Percentiles rank a stretch among this genome's conserved stretches.
Evolutionary conservation across 108 stramenopile genomes (phyloP).

Genomic region (Skeletonema costatum): DNA sequence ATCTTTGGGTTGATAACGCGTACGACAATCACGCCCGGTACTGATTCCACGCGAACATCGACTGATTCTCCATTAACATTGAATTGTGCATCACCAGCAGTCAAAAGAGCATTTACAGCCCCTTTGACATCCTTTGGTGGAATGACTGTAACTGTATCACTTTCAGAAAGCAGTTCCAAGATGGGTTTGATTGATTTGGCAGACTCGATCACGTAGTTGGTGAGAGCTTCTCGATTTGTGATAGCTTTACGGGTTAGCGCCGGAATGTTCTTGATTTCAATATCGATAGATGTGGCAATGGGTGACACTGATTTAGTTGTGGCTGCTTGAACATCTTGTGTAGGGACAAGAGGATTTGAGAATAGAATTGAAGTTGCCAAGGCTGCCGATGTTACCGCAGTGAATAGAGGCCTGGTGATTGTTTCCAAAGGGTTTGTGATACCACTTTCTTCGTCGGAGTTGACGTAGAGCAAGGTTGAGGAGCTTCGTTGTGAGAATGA

Average conservation of each 20-base stretch:
- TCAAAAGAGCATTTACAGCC: constrained; percentile 18
- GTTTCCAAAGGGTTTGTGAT: not conserved
- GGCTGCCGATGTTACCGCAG: constrained; percentile 10
- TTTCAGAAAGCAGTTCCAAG: constrained; percentile 28
- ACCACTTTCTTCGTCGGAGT: not conserved
- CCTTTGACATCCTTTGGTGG: constrained; percentile 39
- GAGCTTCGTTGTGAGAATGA: not conserved
- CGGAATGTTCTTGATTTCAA: constrained; percentile 27
- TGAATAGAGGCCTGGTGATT: constrained; percentile 11
- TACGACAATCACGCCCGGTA: constrained; percentile 35
- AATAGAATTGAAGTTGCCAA: constrained; percentile 32
- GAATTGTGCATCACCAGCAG: constrained; percentile 33
- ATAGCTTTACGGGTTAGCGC: constrained; percentile 38
- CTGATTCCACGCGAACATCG: constrained; percentile 39
- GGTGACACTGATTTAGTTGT: not conserved
- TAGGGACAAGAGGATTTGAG: constrained; percentile 16
- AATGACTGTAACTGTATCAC: constrained; percentile 25
- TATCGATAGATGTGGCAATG: constrained; percentile 34
- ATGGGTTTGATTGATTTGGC: constrained; percentile 35
- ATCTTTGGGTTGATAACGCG: constrained; percentile 37
- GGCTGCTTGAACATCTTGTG: constrained; percentile 5
- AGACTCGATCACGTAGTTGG: constrained; percentile 32
- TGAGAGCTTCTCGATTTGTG: constrained; percentile 28
- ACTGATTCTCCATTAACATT: constrained; percentile 24
- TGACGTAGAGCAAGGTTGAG: not conserved